Evolutionary conservation across 352 stramenopile genomes (phyloP).

Genomic region (Elongisporangium senticosum): DNA sequence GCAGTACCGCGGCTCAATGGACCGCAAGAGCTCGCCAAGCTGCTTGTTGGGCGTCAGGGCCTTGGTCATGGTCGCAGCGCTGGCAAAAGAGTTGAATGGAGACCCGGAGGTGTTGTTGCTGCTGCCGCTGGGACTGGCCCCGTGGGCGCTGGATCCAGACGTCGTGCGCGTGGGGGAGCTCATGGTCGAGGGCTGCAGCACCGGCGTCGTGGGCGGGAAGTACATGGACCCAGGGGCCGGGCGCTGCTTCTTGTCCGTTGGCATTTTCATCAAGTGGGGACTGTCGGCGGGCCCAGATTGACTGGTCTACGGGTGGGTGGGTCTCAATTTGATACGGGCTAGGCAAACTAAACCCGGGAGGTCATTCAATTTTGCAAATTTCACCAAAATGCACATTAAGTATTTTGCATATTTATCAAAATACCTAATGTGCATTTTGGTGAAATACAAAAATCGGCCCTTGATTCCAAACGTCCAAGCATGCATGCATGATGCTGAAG

Average conservation of each 20-base stretch:
- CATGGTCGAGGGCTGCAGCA: conserved; percentile 11
- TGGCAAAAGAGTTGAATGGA: conserved; percentile 33
- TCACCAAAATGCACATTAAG: too few species aligned
- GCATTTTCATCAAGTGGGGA: not conserved
- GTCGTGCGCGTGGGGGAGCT: conserved; percentile 3
- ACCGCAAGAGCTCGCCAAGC: conserved; percentile 56
- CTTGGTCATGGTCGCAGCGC: conserved; percentile 31
- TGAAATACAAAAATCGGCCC: too few species aligned
- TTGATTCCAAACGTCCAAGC: not conserved
- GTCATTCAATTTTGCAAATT: too few species aligned
- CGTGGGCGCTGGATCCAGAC: conserved; percentile 8
- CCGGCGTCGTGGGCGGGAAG: conserved; percentile 3
- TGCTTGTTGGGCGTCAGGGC: conserved; percentile 69
- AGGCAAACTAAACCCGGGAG: too few species aligned
- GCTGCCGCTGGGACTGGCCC: conserved; percentile 13
- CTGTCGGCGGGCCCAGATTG: not conserved
- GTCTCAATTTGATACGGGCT: too few species aligned
- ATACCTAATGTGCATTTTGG: too few species aligned
- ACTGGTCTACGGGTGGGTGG: not conserved
- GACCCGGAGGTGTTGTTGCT: conserved; percentile 10
- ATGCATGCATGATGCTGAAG: not conserved
- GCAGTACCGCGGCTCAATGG: conserved; percentile 64
- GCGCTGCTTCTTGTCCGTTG: conserved; percentile 13
- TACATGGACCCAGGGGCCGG: conserved; percentile 11
- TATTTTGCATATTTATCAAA: too few species aligned